Base-by-base conservation (phyloP, 1,284 basidiomycete genomes). In the Salmacisia buchloeana region DNA sequence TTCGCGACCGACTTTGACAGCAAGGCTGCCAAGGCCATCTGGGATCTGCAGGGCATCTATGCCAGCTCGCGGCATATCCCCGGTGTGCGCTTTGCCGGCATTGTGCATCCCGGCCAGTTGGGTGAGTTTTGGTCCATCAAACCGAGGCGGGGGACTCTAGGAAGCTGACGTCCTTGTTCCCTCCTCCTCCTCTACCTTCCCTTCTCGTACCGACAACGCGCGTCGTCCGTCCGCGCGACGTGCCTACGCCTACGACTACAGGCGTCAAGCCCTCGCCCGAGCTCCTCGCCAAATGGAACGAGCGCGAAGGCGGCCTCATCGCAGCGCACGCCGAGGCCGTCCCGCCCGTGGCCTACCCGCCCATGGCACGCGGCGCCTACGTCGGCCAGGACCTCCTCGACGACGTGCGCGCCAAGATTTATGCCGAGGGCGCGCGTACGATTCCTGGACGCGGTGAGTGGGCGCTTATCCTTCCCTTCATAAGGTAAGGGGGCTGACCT, bases 221-320 rank as follows among this genome's bases (percentile, higher is more conserved):
- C n/a, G n/a, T n/a, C 69, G 60, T 7, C 59, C 60, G 12, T 23
- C 12, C 25, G 29, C 13, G 12, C n/a, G n/a, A n/a, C n/a, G n/a
- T n/a, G n/a, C n/a, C n/a, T n/a, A n/a, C n/a, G n/a, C n/a, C n/a
- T n/a, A n/a, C n/a, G n/a, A 56, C 69, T 29, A 73, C 77, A 60
- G 89, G 88, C 6, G 90, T 88, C 0, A 88, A 88, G 0, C 89
- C 89, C 0, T 89, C 87, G 0, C 80, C 84, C 10, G 88, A 88
- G 70, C 82, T 91, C 1, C 84, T 91, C 25, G 85, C 83, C 27
- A 86, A 83, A 3, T 91, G 89, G 89, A 89, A 88, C 80, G 81
- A 83, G 69, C 86, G 89, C 61, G 89, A 91, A 81, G 82, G 83
- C 9, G 85, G 80, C 33, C 82, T 90, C n/a, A 88, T 89, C 64